A percentile compares a stretch with the other conserved stretches of the same genome.
Evolutionary conservation across 495 filamentous ascomycete species (phyloP).

Genomic region (Tuber magnatum): DNA sequence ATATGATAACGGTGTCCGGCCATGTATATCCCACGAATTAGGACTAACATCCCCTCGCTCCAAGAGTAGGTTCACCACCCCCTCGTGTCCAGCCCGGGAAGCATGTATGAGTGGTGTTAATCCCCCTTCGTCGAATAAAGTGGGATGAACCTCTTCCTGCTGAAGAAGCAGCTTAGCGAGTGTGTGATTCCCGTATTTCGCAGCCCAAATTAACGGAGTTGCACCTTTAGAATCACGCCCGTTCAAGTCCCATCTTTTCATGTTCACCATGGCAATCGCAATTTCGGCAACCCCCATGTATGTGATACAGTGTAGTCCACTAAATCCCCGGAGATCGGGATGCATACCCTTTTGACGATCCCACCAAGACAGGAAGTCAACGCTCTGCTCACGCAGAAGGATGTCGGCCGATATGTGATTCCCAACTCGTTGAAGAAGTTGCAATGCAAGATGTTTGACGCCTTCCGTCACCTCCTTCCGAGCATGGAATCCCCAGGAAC

Average conservation of each 20-base stretch:
- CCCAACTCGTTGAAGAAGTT: neutral
- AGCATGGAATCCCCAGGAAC: neutral
- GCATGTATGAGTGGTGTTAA: neutral
- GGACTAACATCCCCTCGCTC: no score
- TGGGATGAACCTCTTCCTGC: neutral
- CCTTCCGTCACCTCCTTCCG: neutral
- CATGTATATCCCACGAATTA: no score
- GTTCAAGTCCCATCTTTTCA: neutral
- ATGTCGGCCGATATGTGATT: neutral
- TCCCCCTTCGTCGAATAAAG: neutral
- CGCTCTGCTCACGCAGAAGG: neutral
- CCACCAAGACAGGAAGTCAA: neutral
- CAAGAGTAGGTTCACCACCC: no score
- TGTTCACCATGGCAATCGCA: neutral
- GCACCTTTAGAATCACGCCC: neutral
- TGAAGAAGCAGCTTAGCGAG: neutral
- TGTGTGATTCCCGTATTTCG: neutral
- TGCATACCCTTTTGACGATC: rapidly evolving
- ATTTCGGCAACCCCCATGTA: neutral
- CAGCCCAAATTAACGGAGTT: neutral
- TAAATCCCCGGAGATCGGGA: neutral
- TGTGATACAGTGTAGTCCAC: neutral
- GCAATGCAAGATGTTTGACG: neutral
- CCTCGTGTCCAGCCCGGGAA: neutral
- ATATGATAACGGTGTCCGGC: no score